Percentiles rank a stretch among this genome's conserved stretches.
These are phyloP conservation scores for Fusarium succisae DNA, from an alignment of 2,329 filamentous ascomycete genomes.

Conservation along the genomic window DNA sequence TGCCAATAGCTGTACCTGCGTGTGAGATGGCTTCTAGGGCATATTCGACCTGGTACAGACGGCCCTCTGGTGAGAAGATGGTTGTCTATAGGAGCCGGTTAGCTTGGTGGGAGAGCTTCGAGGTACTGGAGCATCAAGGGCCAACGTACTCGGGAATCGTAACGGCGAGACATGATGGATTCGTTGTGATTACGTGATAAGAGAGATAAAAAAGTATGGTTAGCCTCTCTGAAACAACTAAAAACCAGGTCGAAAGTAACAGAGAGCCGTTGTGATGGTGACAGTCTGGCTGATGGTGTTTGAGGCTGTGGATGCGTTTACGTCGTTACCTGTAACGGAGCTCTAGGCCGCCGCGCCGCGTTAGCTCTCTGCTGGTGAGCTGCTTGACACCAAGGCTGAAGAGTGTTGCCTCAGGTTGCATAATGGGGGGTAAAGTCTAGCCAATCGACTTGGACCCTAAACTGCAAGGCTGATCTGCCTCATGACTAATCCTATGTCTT, in stretches of 20 bases:
- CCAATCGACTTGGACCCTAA: not conserved
- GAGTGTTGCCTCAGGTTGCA: constrained; percentile 38
- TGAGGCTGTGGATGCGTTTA: constrained; percentile 38
- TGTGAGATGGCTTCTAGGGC: constrained; percentile 98
- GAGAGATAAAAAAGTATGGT: not conserved
- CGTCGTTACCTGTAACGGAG: constrained; percentile 45
- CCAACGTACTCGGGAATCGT: constrained; percentile 88
- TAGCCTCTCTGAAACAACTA: not conserved
- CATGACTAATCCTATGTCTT: not conserved
- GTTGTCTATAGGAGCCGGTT: constrained; percentile 75
- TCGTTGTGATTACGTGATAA: constrained; percentile 2
- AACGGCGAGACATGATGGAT: constrained; percentile 87
- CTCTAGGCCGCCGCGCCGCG: constrained; percentile 56
- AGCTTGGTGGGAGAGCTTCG: constrained; percentile 37
- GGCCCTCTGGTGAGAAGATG: constrained; percentile 99
- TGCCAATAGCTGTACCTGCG: constrained; percentile 94
- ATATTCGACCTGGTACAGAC: constrained; percentile 99
- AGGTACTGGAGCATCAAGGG: constrained; percentile 29
- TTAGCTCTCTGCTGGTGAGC: constrained; percentile 44
- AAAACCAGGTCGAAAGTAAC: constrained; percentile 9
- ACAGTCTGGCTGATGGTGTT: constrained; percentile 32
- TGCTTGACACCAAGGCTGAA: constrained; percentile 25
- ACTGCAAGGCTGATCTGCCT: constrained; percentile 18
- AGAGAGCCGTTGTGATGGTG: constrained; percentile 29
- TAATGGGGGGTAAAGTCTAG: not conserved